Evolutionary conservation across 2,329 filamentous ascomycete species (phyloP), one percentile per base, ranked within the genome.

Genomic region (Cytospora schulzeri): DNA sequence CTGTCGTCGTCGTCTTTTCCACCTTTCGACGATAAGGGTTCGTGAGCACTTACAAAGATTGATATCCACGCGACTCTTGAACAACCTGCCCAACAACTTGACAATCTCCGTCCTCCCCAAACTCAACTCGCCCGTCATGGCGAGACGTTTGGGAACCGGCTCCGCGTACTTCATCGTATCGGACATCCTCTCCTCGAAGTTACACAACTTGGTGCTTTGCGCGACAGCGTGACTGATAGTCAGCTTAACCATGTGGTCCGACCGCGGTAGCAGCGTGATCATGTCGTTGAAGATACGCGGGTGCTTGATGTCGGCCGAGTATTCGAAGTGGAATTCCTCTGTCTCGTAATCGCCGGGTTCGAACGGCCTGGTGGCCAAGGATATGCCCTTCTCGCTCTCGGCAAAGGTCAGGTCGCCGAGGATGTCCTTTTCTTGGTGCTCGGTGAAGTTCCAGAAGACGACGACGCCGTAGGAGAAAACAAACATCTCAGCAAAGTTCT

Each of bases 371-470:
- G 88, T 91, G 35, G 93, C 88, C 8, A 99, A 84, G 14, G 90
- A 86, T 22, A 79, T 74, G 57, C 85, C 83, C 22, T 84, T 84
- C 65, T 89, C 86, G 61, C 85, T 87, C 69, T 88, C 86, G 14
- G 91, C 91, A 77, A 99, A 98, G 1, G 93, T 95, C 61, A 99
- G 81, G 76, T 99, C 95, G 48, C 95, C 95, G 26, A 99, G 85
- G 55, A 98, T 92, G 71, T 97, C 93, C 77, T 97, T 97, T 76
- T 99, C 95, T 75, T 99, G 95, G 69, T 90, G 86, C 76, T 97
- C 93, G 14, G 92, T 94, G 71, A 99, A 97, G 76, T 99, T 99
- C 95, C 95, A 99, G 75, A 99, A 97, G 6, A 99, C 95, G 0
- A 95, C 94, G 0, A 99, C 94, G 24, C 95, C 95, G 73, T 99